Base-by-base conservation (phyloP, 1,284 basidiomycete genomes). In the Melampsora americana region DNA sequence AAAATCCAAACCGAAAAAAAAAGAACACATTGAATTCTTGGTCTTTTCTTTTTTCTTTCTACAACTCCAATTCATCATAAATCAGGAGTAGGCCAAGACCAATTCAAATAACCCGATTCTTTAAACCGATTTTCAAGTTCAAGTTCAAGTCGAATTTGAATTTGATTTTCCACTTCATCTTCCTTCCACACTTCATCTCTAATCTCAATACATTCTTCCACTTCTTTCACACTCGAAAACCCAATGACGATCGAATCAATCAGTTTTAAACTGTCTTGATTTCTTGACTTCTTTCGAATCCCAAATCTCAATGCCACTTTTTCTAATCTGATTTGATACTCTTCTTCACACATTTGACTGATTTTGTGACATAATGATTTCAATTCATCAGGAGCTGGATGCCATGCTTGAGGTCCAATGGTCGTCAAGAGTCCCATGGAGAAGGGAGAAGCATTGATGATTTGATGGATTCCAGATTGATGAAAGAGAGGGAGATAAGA, bases 401-500 rank as follows among this genome's bases (percentile, higher is more conserved):
- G 95, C 95, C 95, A 98, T 0, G 82, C 69, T 0, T 92, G 92
- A 1, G 88, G 86, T 0, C 84, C 85, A 2, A 82, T 79, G 4
- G 86, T 85, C 0, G 90, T 90, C 53, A 99, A 86, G 0, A 97
- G 87, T 0, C 92, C 92, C 95, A 98, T 98, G 80, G 89, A 90
- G 69, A 98, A 86, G 2, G 95, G 95, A 0, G 93, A 93, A 5
- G 94, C 95, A 44, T 90, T 88, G 65, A 95, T 80, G 46, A 98
- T 85, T 77, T 92, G 89, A 46, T 83, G 83, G 18, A 94, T 86
- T 32, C 89, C 88, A 11, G 79, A 65, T 14, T 84, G 81, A 70
- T 84, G 84, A 78, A 96, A 87, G 48, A 87, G 86, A 5, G 86
- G 85, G 30, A 87, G 85, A 82, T 89, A 95, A 5, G 85, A 83